Conservation (phyloP, 768 basidiomycete genomes). For the Tricholoma matsutake region DNA sequence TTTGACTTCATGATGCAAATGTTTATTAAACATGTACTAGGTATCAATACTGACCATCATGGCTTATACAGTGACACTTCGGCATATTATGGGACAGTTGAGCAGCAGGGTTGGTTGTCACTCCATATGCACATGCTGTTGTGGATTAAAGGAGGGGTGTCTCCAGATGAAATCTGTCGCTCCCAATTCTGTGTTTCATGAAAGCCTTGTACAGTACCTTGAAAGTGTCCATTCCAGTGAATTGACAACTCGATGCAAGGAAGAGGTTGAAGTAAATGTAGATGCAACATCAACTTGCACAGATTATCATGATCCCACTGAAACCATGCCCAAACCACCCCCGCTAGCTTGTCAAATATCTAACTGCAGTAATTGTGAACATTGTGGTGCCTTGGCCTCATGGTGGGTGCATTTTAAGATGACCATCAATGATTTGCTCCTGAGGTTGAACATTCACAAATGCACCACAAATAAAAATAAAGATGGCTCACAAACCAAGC, state of each 20-base stretch:
- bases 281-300: background rate
- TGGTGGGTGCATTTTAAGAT: conserved; percentile 18
- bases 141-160: background rate
- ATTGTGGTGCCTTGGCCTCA: background rate
- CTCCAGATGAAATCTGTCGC: background rate
- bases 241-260: background rate
- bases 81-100: conserved; percentile 13
- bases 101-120: conserved; percentile 17
- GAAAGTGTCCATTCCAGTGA: background rate
- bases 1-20: no score
- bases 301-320: background rate
- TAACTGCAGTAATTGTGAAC: background rate
- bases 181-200: background rate
- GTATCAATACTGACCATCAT: conserved; percentile 4
- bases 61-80: conserved; percentile 26
- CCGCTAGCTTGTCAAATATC: background rate
- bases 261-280: background rate
- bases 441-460: conserved; percentile 27
- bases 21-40: background rate
- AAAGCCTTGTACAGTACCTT: background rate
- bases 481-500: conserved; percentile 17
- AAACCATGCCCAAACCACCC: background rate
- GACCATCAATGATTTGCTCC: conserved; percentile 28
- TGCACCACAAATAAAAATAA: conserved; percentile 14
- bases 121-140: conserved; percentile 23